Base-by-base conservation (phyloP, 2,329 filamentous ascomycete genomes). In the Magnaporthiopsis incrustans region DNA sequence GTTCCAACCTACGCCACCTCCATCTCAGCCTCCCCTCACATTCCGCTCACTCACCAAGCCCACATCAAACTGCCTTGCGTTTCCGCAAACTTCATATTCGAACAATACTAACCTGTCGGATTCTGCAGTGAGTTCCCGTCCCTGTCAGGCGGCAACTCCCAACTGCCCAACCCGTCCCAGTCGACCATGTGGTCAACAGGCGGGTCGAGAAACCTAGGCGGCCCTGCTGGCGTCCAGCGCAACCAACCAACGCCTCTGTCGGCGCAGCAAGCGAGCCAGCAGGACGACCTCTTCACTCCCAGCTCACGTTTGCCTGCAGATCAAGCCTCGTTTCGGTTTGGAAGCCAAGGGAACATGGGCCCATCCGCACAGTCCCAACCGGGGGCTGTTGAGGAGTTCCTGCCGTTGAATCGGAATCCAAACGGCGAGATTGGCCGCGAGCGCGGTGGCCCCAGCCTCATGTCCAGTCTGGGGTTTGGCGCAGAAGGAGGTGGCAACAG, bases 71-170 rank as follows among this genome's bases (percentile, higher is more conserved):
- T n/a, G 44, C 44, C 10, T n/a, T 22, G 44, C 18, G 18, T 22
- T 53, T 53, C n/a, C 44, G 7, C 44, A 22, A 22, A 53, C 8
- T 32, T 12, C 25, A 5, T 18, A 2, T n/a, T 61, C 3, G 26
- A 14, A 22, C 30, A 44, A 30, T 30, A 61, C 38, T 61, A 15
- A 61, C 60, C 10, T 56, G 26, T 22, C 22, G 22, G 7, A 38
- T 11, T 25, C 63, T n/a, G 61, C 66, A 89, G 86, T 66, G 86
- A 89, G 71, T 89, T 89, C 64, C 86, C 86, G 11, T 87, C 85
- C 27, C 74, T 89, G 68, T 87, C 85, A 62, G 86, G 85, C 70
- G 86, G 85, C 70, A 86, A 83, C 67, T 77, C 83, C 59, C 83
- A 85, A 70, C 73, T 85, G 58, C 75, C 80, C 33, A 82, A 74